These are phyloP conservation scores for Podospora bellae-mahoneyi DNA, from an alignment of 495 filamentous ascomycete species.

Conservation along the genomic window DNA sequence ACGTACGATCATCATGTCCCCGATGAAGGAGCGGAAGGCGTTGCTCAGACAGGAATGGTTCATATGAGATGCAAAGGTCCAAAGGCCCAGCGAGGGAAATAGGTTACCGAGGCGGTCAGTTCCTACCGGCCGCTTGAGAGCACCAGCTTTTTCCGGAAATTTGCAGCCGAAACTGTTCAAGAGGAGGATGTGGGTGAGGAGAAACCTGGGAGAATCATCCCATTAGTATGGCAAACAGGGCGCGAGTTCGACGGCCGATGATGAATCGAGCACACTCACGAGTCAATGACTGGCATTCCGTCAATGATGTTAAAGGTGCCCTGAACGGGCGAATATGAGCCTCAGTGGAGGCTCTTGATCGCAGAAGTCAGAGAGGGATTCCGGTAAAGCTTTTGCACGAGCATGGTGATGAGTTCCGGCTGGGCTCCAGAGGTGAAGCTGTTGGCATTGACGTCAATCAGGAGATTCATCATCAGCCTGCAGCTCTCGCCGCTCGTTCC, in stretches of 20 bases:
- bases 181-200: not conserved
- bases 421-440: slow-evolving; percentile 33
- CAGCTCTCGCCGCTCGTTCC: not conserved
- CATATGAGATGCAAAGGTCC: slow-evolving; percentile 44
- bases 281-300: not conserved
- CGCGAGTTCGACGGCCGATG: not conserved
- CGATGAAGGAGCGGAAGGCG: slow-evolving; percentile 49
- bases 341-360: not conserved
- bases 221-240: not conserved
- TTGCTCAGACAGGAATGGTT: slow-evolving; percentile 56
- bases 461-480: slow-evolving; percentile 18
- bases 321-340: not conserved
- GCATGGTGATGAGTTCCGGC: slow-evolving; percentile 37
- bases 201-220: not conserved
- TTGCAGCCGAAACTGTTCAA: not conserved
- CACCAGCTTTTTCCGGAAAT: not conserved
- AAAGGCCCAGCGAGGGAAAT: not conserved
- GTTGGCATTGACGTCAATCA: slow-evolving; percentile 36
- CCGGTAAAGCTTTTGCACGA: slow-evolving; percentile 45
- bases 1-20: slow-evolving; percentile 59
- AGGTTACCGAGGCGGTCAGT: not conserved
- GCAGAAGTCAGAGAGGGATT: slow-evolving; percentile 38
- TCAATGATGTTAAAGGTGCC: not conserved
- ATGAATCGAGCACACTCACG: not conserved
- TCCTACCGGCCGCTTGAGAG: not conserved